A percentile compares a stretch with the other conserved stretches of the same genome.
These are phyloP conservation scores for Nakataea oryzae DNA, from an alignment of 2,329 filamentous ascomycete species.

Conservation along the genomic window DNA sequence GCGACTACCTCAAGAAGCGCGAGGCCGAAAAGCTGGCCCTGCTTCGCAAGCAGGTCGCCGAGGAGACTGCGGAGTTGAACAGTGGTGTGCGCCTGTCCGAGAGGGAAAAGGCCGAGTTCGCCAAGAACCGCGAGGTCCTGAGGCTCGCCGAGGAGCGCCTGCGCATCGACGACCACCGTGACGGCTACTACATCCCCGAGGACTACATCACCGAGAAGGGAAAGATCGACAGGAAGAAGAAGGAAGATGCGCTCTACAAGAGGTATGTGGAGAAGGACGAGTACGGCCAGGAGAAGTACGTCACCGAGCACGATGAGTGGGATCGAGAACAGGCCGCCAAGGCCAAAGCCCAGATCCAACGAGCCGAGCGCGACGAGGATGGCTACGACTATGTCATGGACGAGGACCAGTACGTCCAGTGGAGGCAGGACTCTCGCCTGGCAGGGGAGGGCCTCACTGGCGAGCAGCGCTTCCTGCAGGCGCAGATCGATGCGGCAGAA, in stretches of 20 bases:
- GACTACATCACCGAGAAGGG: conserved; percentile 93
- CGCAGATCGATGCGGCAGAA: conserved; percentile 80
- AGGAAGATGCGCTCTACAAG: conserved; percentile 82
- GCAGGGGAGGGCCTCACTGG: conserved; percentile 64
- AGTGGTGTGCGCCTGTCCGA: conserved; percentile 67
- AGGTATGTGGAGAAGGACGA: conserved; percentile 83
- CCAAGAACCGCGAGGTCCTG: conserved; percentile 74
- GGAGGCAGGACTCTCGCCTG: conserved; percentile 63
- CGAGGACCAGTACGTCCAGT: conserved; percentile 77
- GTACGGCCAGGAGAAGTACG: conserved; percentile 76
- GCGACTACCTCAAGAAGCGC: conserved; percentile 89
- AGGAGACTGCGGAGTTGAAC: conserved; percentile 73
- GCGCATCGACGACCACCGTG: conserved; percentile 80
- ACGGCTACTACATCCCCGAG: conserved; percentile 88
- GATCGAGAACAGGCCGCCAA: conserved; percentile 82
- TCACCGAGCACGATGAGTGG: conserved; percentile 95
- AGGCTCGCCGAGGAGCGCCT: conserved; percentile 75
- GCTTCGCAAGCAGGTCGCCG: conserved; percentile 80
- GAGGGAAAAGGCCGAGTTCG: conserved; percentile 77
- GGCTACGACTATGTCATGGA: conserved; percentile 92
- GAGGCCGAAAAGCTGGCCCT: conserved; percentile 77
- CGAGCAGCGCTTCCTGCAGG: conserved; percentile 68
- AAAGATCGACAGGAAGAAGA: conserved; percentile 77
- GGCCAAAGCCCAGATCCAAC: conserved; percentile 75
- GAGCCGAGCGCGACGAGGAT: conserved; percentile 63